Percentiles rank a stretch among this genome's conserved stretches.
These are phyloP conservation scores for Hypomyces perniciosus DNA, from an alignment of 2,329 filamentous ascomycete genomes.

Conservation along the genomic window DNA sequence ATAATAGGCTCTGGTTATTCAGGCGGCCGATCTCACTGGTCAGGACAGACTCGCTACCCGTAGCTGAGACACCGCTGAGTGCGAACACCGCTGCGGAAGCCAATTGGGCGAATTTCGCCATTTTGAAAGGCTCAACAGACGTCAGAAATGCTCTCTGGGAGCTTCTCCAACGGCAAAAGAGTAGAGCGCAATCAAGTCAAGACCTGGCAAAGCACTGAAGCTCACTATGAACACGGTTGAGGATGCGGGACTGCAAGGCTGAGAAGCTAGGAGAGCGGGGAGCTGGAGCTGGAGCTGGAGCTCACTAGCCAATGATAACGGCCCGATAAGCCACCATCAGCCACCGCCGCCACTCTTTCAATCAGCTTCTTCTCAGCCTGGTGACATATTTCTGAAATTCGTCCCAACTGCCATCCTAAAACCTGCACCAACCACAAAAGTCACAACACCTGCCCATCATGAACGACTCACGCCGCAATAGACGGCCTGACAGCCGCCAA, in stretches of 20 bases:
- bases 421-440: background rate
- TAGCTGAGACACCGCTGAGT: conserved; percentile 21
- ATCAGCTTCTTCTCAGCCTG: conserved; percentile 10
- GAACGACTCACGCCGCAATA: conserved; percentile 28
- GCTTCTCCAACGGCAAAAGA: background rate
- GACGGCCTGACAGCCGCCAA: conserved; percentile 47
- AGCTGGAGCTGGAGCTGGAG: background rate
- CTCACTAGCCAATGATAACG: conserved; percentile 1
- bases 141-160: conserved; percentile 1
- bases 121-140: conserved; percentile 14
- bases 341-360: conserved; percentile 1
- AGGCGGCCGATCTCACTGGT: conserved; percentile 44
- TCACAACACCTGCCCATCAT: conserved; percentile 18
- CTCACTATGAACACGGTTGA: conserved; percentile 9
- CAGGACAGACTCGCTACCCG: conserved; percentile 33
- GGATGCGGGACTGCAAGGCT: conserved; percentile 10
- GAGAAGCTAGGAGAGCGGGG: background rate
- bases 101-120: conserved; percentile 29
- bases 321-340: background rate
- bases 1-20: conserved; percentile 81
- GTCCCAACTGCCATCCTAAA: background rate
- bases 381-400: background rate
- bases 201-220: background rate
- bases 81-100: conserved; percentile 24
- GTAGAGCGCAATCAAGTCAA: background rate